These are phyloP conservation scores for Fomitiporia mediterranea DNA, from an alignment of 1,284 basidiomycete species.

Conservation along the genomic window DNA sequence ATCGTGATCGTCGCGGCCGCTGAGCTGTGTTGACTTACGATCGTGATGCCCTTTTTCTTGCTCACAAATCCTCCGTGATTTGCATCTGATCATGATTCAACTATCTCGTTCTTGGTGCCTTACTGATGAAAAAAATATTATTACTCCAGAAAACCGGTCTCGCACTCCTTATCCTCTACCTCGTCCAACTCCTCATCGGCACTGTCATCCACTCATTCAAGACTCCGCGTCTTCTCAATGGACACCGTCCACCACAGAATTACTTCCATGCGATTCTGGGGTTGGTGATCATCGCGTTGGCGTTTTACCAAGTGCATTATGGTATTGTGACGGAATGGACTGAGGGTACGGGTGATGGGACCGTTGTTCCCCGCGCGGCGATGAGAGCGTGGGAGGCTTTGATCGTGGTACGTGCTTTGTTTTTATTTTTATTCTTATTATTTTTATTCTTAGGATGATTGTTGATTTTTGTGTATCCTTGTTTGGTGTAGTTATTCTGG, in stretches of 20 bases:
- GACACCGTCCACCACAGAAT: constrained; percentile 43
- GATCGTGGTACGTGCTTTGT: constrained; percentile 10
- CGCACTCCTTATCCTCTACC: constrained; percentile 51
- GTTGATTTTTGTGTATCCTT: not conserved
- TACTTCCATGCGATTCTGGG: constrained; percentile 45
- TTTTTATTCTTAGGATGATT: not conserved
- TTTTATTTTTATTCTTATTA: not conserved
- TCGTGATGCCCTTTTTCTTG: too few species aligned
- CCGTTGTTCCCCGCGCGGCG: constrained; percentile 37
- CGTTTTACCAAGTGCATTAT: constrained; percentile 47
- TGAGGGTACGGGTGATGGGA: constrained; percentile 32
- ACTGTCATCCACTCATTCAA: constrained; percentile 49
- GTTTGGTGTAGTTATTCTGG: constrained; percentile 41
- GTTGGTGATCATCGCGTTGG: constrained; percentile 41
- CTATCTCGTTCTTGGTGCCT: not conserved
- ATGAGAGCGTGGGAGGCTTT: constrained; percentile 40
- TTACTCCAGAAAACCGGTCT: constrained; percentile 44
- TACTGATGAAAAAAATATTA: not conserved
- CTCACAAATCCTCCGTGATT: too few species aligned
- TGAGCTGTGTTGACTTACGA: too few species aligned
- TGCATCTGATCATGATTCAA: too few species aligned
- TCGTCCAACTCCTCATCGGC: constrained; percentile 49
- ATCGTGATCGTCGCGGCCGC: not conserved
- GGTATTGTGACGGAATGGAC: constrained; percentile 45
- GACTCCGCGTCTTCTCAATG: constrained; percentile 33